Percentiles rank a stretch among this genome's conserved stretches.
phyloP scores from a whole-genome alignment of 1,139 yeast genomes.

The Arxiozyma telluris region DNA sequence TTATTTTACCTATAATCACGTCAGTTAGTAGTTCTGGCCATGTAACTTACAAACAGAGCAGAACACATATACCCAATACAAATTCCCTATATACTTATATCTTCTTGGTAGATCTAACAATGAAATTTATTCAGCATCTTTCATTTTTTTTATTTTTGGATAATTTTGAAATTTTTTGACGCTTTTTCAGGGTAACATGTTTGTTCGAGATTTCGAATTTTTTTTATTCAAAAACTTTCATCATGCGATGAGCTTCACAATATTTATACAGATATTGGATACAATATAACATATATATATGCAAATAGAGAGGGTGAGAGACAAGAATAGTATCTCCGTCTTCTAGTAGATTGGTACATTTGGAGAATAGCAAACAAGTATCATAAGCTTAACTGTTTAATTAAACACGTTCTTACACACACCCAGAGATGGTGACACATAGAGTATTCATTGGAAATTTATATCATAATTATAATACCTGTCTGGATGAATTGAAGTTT shows the following conservation, averaged over 20 bases:
- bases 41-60: too few species aligned
- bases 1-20: too few species aligned
- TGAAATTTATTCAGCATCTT: not conserved
- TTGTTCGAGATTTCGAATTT: not conserved
- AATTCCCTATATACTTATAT: too few species aligned
- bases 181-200: not conserved
- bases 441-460: conserved; percentile 48
- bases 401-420: not conserved
- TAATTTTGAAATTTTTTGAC: not conserved
- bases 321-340: not conserved
- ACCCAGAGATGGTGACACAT: not conserved
- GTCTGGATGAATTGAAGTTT: conserved; percentile 30
- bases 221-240: not conserved
- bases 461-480: conserved; percentile 31
- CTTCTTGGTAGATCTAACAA: not conserved
- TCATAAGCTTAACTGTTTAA: too few species aligned
- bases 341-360: not conserved
- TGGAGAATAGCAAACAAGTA: too few species aligned
- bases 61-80: not conserved
- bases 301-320: too few species aligned
- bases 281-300: too few species aligned
- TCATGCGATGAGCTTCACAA: not conserved
- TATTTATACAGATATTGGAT: too few species aligned
- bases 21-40: too few species aligned
- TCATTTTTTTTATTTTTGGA: not conserved